Percentiles rank a stretch among this genome's conserved stretches.
These are phyloP conservation scores for Apiospora rasikravindrae DNA, from an alignment of 2,329 filamentous ascomycete species.

Conservation along the genomic window DNA sequence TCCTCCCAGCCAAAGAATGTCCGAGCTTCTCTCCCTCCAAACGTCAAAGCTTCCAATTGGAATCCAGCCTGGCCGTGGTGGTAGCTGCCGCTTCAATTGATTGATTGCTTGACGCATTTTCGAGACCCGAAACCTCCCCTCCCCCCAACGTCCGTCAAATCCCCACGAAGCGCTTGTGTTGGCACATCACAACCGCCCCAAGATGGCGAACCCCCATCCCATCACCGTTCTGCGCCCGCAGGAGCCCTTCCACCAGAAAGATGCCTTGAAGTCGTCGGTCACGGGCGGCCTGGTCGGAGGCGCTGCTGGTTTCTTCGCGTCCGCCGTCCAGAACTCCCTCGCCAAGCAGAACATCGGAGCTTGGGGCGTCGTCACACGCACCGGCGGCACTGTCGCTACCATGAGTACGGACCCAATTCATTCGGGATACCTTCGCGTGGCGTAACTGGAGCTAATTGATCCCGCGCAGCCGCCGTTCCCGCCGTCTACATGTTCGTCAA, in stretches of 20 bases:
- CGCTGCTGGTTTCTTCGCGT: conserved; percentile 71
- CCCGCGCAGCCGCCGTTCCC: conserved; percentile 67
- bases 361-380: conserved; percentile 79
- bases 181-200: conserved; percentile 23
- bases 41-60: conserved; percentile 11
- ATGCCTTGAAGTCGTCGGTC: conserved; percentile 72
- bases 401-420: conserved; percentile 47
- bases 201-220: conserved; percentile 41
- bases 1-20: neutral
- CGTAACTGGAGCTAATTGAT: conserved; percentile 26
- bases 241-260: conserved; percentile 70
- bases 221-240: conserved; percentile 40
- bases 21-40: neutral
- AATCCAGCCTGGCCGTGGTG: conserved; percentile 9
- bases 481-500: conserved; percentile 79
- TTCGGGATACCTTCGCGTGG: neutral
- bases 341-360: conserved; percentile 81
- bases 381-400: conserved; percentile 73
- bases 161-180: conserved; percentile 6
- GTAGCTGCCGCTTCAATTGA: conserved; percentile 14
- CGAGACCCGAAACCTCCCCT: neutral
- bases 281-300: conserved; percentile 70
- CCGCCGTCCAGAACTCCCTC: conserved; percentile 86
- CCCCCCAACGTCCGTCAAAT: neutral
- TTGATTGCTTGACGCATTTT: conserved; percentile 9